Evolutionary conservation across 2,329 filamentous ascomycete genomes (phyloP), one percentile per base, ranked within the genome.

Genomic region (Pseudogymnoascus sp.): DNA sequence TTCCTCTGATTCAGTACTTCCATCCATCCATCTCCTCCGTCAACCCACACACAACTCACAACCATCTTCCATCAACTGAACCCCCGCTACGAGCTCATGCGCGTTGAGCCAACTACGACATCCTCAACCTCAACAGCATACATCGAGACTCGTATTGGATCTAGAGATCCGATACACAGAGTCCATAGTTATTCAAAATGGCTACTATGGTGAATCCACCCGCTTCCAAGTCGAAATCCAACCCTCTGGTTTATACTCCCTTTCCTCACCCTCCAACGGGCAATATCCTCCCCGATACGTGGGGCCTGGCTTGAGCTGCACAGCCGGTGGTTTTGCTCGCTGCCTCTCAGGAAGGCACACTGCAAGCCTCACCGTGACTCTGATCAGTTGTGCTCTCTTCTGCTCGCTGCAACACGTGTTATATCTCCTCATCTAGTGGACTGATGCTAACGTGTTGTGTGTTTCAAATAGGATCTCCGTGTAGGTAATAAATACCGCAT

Each of bases 401-500:
- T 28, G 28, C 35, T 31, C 43, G 43, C 43, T 26, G 43, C 43
- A 50, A 50, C 43, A 50, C 22, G 43, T 50, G 43, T 50, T 50
- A 26, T 50, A 26, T 26, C 43, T 26, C 43, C 22, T 50, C 56
- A 19, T 35, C 7, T 11, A 3, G 12, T 64, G 53, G 28, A 33
- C 28, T 37, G 7, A 59, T 59, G 33, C 59, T 65, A 31, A 59
- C 53, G 3, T 59, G 8, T 59, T 8, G 4, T 59, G 50, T 33
- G 19, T 59, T 12, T 43, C n/a, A 11, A 24, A 43, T 73, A 98
- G 93, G 95, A 99, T 86, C 88, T 99, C 73, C 92, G 95, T 75
- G 95, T 99, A 79, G 95, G 95, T 79, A 98, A 98, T 79, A 98
- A 99, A 77, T 99, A 99, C 87, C 92, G 95, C 73, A 98, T 99